phyloP scores from a whole-genome alignment of 352 stramenopile species.

The Phytopythium aichiense region DNA sequence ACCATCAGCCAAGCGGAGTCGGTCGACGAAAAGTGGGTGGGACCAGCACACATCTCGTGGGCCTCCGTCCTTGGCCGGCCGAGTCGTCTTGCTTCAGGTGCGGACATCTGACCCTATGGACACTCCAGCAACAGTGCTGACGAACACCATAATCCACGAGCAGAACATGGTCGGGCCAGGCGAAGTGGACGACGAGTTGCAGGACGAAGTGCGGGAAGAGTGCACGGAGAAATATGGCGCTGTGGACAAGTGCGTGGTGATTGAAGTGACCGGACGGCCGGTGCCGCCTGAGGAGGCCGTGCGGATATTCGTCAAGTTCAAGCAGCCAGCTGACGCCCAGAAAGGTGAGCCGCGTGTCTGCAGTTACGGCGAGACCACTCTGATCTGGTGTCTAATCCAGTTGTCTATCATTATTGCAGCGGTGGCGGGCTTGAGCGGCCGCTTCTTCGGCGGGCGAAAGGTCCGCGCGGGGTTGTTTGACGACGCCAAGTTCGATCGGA shows the following conservation, averaged over 20 bases:
- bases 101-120: not conserved
- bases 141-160: not conserved
- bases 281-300: constrained; percentile 69
- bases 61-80: constrained; percentile 8
- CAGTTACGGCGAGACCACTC: not conserved
- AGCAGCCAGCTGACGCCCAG: constrained; percentile 51
- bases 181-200: constrained; percentile 86
- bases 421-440: constrained; percentile 72
- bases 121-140: not conserved
- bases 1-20: not conserved
- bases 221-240: constrained; percentile 79
- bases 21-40: constrained; percentile 18
- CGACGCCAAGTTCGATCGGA: constrained; percentile 65
- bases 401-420: constrained; percentile 24
- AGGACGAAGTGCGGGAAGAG: constrained; percentile 87
- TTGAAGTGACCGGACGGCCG: constrained; percentile 41
- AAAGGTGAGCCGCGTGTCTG: constrained; percentile 41
- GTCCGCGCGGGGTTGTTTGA: constrained; percentile 83
- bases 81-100: constrained; percentile 34
- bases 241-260: constrained; percentile 74
- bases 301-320: constrained; percentile 89
- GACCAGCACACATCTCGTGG: constrained; percentile 12
- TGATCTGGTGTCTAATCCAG: not conserved
- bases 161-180: constrained; percentile 91
- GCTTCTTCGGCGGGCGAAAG: constrained; percentile 88